Base-by-base conservation (phyloP, 371 early-diverging fungal species). In the Saksenaea vasiformis region DNA sequence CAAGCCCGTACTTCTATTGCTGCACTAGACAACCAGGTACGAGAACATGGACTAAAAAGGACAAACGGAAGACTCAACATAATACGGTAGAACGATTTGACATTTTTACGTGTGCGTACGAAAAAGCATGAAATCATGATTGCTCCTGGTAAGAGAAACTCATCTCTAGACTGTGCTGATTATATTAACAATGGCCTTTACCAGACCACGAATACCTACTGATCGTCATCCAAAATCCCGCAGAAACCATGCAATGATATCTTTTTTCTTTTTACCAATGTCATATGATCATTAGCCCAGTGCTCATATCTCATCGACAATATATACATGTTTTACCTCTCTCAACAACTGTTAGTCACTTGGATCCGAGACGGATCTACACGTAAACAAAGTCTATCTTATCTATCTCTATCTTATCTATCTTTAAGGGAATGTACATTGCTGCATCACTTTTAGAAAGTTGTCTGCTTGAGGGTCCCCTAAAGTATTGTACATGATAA, bases 121-220 rank as follows among this genome's bases (percentile, higher is more conserved):
- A 95, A 93, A 76, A 93, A 93, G 68, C 94, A 95, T 72, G 97
- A 97, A 75, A 91, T 97, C 55, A 94, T 97, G 95, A 86, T 97
- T 13, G 92, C 95, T 5, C 95, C 95, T 54, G 92, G 93, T 91
- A 84, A 59, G 68, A 35, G 36, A 22, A 34, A 15, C 1, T 10
- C 5, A 28, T 26, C 34, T 37, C 37, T 17, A 14, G 5, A 11
- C 24, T 36, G 15, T 57, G n/a, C n/a, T n/a, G n/a, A 44, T 43
- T 10, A 38, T 11, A 41, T 22, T 56, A 17, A n/a, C 41, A 22
- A 17, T 27, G 27, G 22, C n/a, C 19, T 37, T 55, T 28, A 35
- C 17, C 70, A 94, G 95, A 95, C 67, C 91, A 89, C 69, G 93
- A 93, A 44, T 96, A 95, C 66, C 82, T 94, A 59, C 81, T 96